Base-by-base conservation (phyloP, 2,329 filamentous ascomycete genomes). In the Harringtonia aguacate region DNA sequence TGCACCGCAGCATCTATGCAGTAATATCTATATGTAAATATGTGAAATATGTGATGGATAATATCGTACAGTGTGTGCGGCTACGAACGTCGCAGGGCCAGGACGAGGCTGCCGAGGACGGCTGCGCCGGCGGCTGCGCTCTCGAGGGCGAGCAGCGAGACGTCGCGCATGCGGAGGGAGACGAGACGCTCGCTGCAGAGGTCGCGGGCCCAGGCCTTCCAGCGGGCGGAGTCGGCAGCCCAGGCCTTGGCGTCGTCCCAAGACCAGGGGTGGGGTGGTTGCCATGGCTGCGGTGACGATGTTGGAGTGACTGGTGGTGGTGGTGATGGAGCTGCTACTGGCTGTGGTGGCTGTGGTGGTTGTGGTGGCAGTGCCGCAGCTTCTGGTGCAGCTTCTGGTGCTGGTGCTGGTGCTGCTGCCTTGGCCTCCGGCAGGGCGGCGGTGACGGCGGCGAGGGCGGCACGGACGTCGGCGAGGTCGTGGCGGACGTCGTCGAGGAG, bases 71-170 rank as follows among this genome's bases (percentile, higher is more conserved):
- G n/a, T n/a, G n/a, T n/a, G n/a, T n/a, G n/a, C n/a, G n/a, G n/a
- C n/a, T 27, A 27, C 24, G 10, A 27, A 27, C 7, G 24, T 35
- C 50, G 34, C 3, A 46, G 22, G 0, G 45, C 37, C 8, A 52
- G n/a, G 7, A 43, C 17, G 5, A 52, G 17, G 6, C 38, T 20
- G n/a, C 39, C 44, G 24, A 45, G 46, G 7, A 52, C 8, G 4
- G 39, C 38, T 12, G 79, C 82, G n/a, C 84, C 84, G 0, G 77
- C 72, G 24, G 76, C 69, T 8, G 75, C 78, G 44, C 82, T 75
- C 61, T 88, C 77, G 30, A 86, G 62, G 39, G 75, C 80, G 51
- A 85, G 65, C n/a, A 81, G 61, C 3, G 84, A 86, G 28, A 83
- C 64, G 54, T 89, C 84, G 42, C 76, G 73, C 68, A 85, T 84